Percentiles rank a stretch among this genome's conserved stretches.
Conservation (phyloP, 2,329 filamentous ascomycete genomes). For the Penicillium griseofulvum region DNA sequence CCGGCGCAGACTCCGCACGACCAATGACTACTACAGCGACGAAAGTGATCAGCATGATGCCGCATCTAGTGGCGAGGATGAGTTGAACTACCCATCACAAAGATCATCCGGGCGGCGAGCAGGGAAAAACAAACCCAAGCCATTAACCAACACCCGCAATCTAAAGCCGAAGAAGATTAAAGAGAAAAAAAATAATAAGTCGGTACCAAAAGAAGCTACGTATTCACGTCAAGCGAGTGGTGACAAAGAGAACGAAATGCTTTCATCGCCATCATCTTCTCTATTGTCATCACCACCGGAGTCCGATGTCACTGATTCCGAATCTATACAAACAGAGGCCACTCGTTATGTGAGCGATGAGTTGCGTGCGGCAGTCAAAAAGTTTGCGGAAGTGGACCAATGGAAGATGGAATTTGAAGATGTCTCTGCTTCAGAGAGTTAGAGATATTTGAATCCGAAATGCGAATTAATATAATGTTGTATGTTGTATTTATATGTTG, state of each 20-base stretch:
- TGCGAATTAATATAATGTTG: background rate
- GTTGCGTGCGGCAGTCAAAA: constrained; percentile 34
- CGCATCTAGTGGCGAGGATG: constrained; percentile 36
- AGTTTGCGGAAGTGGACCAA: constrained; percentile 43
- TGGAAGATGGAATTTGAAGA: constrained; percentile 48
- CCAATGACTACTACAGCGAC: constrained; percentile 22
- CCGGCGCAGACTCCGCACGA: constrained; percentile 18
- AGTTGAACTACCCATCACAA: constrained; percentile 32
- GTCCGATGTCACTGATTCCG: constrained; percentile 30
- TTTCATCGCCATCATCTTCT: constrained; percentile 35
- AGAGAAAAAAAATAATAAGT: constrained; percentile 14
- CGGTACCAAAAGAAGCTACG: constrained; percentile 1
- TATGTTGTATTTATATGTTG: background rate
- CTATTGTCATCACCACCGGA: constrained; percentile 34
- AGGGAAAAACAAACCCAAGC: constrained; percentile 18
- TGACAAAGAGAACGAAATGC: constrained; percentile 34
- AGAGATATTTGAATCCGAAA: background rate
- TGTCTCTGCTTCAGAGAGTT: constrained; percentile 29
- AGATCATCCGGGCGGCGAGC: constrained; percentile 16
- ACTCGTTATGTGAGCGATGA: constrained; percentile 36
- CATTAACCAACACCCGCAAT: constrained; percentile 18
- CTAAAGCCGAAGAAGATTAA: constrained; percentile 16
- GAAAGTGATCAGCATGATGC: constrained; percentile 26
- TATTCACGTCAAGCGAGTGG: constrained; percentile 14
- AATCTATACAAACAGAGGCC: constrained; percentile 12